Percentiles rank a stretch among this genome's conserved stretches.
These are phyloP conservation scores for Gremmenia infestans DNA, from an alignment of 2,329 filamentous ascomycete species.

Conservation along the genomic window DNA sequence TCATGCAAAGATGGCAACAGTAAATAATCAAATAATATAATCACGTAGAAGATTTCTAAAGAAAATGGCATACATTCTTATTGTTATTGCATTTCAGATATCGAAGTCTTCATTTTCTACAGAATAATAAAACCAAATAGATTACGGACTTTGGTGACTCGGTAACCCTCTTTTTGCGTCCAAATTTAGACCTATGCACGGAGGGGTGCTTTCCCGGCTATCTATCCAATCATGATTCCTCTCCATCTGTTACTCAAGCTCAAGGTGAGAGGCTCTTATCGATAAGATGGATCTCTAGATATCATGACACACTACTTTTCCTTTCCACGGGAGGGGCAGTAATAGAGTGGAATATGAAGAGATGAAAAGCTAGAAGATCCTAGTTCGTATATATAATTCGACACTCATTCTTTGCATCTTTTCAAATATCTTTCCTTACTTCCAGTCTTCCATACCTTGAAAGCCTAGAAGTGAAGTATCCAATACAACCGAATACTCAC, in stretches of 20 bases:
- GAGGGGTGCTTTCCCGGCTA: background rate
- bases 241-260: too few relatives aligned
- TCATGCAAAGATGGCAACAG: background rate
- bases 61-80: background rate
- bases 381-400: background rate
- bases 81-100: background rate
- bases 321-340: background rate
- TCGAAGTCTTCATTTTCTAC: background rate
- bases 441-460: too few relatives aligned
- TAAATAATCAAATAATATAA: background rate
- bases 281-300: background rate
- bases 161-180: background rate
- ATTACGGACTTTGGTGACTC: background rate
- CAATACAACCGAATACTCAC: background rate
- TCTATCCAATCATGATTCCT: too few relatives aligned
- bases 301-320: background rate
- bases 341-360: background rate
- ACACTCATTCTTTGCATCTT: background rate
- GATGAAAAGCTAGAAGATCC: background rate
- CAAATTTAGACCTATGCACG: conserved; percentile 4
- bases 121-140: background rate
- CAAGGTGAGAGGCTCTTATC: background rate
- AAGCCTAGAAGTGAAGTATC: background rate
- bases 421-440: too few relatives aligned
- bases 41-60: background rate